Evolutionary conservation across 345 rosid genomes (phyloP).

Genomic region (Sonneratia caseolaris): DNA sequence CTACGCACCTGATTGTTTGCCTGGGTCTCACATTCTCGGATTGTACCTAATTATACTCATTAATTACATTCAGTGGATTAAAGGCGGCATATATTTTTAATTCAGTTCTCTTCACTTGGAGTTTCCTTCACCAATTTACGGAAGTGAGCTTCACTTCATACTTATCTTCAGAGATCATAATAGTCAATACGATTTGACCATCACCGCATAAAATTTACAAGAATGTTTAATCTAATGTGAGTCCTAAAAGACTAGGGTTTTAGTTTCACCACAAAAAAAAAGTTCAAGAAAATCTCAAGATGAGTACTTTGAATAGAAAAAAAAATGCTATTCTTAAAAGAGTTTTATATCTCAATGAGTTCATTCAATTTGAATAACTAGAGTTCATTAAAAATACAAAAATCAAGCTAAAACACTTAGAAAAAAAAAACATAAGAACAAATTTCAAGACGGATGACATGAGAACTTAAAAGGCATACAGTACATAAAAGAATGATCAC

Average conservation of each 20-base stretch:
- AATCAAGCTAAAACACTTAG: no score
- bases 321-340: no score
- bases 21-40: background rate
- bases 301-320: no score
- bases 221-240: background rate
- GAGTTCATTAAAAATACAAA: no score
- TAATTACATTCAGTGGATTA: background rate
- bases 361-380: no score
- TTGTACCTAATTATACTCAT: background rate
- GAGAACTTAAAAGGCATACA: background rate
- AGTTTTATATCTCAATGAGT: no score
- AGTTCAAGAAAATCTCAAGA: background rate
- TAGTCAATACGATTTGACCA: background rate
- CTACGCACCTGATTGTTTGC: background rate
- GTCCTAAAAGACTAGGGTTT: background rate
- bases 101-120: background rate
- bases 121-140: background rate
- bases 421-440: no score
- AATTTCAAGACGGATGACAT: background rate
- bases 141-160: background rate
- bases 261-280: background rate
- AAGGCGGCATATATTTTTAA: background rate
- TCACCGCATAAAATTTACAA: background rate
- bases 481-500: background rate
- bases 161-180: background rate